A percentile compares a stretch with the other conserved stretches of the same genome.
phyloP scores from a whole-genome alignment of 345 rosid species.

The Arabis alpina region DNA sequence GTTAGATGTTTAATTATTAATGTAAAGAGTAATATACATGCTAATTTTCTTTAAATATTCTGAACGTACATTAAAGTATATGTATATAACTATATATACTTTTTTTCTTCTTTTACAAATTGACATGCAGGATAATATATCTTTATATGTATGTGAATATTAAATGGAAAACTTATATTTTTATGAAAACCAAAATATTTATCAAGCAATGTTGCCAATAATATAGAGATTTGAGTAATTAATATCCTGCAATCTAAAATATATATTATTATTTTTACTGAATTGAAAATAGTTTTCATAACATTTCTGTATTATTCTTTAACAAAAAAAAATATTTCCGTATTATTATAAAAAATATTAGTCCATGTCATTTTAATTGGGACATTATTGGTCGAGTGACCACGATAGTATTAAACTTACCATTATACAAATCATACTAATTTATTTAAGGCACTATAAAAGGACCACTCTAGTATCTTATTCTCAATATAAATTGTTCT shows the following conservation, averaged over 20 bases:
- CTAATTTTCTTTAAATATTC: too few species aligned
- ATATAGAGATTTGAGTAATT: not conserved
- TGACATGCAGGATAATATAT: not conserved
- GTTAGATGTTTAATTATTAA: too few species aligned
- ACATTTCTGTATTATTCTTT: too few species aligned
- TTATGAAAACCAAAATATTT: not conserved
- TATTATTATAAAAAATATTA: too few species aligned
- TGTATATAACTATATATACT: not conserved
- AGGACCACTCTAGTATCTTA: constrained; percentile 31
- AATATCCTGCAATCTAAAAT: constrained; percentile 11
- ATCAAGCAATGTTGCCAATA: constrained; percentile 20
- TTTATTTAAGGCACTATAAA: constrained; percentile 15
- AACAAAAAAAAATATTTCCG: too few species aligned
- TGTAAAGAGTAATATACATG: too few species aligned
- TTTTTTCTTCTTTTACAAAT: not conserved
- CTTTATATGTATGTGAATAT: not conserved
- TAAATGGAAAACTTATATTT: not conserved
- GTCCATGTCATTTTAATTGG: not conserved
- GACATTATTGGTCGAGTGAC: constrained; percentile 23
- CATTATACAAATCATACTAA: not conserved
- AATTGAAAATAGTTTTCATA: too few species aligned
- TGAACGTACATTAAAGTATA: not conserved
- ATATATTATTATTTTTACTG: too few species aligned
- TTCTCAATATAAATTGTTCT: constrained; percentile 15
- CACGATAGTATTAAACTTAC: not conserved